phyloP scores from a whole-genome alignment of 306 rosid species.

The Cercis canadensis region DNA sequence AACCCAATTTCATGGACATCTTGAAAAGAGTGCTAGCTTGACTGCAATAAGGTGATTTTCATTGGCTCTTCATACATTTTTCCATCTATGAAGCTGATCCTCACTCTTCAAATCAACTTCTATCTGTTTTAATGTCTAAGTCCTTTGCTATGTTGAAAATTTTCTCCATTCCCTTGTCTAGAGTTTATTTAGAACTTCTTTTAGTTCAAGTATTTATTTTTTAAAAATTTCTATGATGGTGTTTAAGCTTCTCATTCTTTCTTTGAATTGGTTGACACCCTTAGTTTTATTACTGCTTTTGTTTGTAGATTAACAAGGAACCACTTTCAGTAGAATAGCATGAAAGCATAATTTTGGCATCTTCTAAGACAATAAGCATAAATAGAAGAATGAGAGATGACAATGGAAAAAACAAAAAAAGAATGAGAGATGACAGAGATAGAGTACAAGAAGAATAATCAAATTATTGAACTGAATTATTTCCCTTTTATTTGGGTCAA shows the following conservation, averaged over 20 bases:
- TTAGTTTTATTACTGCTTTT: neutral
- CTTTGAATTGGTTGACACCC: neutral
- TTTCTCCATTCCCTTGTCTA: too few species aligned
- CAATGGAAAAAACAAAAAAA: too few species aligned
- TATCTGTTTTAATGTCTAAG: constrained; percentile 1
- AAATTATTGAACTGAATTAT: too few species aligned
- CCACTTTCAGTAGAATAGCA: too few species aligned
- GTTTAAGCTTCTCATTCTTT: neutral
- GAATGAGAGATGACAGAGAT: neutral
- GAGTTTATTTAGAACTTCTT: too few species aligned
- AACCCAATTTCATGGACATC: constrained; percentile 49
- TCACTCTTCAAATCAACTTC: constrained; percentile 4
- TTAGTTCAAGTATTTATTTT: too few species aligned
- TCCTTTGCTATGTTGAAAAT: too few species aligned
- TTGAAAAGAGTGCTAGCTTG: constrained; percentile 59
- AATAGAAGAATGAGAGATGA: neutral
- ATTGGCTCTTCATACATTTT: constrained; percentile 21
- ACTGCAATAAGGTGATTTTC: constrained; percentile 73
- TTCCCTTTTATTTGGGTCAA: too few species aligned
- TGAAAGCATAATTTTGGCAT: neutral
- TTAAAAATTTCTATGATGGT: neutral
- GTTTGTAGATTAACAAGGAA: neutral
- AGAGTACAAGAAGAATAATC: too few species aligned
- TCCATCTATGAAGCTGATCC: constrained; percentile 8
- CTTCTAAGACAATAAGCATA: neutral